phyloP scores from a whole-genome alignment of 2,329 filamentous ascomycete genomes.

The Grosmannia clavigera region DNA sequence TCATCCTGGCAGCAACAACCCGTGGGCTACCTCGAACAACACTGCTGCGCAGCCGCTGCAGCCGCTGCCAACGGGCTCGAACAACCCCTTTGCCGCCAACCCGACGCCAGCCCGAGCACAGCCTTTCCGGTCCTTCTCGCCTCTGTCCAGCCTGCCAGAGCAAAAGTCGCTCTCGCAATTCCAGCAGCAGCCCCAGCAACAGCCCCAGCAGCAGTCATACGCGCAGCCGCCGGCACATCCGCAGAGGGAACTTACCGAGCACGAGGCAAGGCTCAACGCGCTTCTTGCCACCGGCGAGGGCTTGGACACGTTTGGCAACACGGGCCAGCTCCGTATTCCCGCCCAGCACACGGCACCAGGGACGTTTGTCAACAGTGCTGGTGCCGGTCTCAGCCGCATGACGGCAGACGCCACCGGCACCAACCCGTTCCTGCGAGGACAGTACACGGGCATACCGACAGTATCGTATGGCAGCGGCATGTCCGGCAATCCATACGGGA shows the following conservation, averaged over 20 bases:
- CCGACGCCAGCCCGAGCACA: constrained; percentile 25
- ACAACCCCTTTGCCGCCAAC: constrained; percentile 79
- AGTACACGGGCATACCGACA: constrained; percentile 67
- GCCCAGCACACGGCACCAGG: constrained; percentile 93
- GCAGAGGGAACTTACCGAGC: constrained; percentile 46
- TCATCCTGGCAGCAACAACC: constrained; percentile 83
- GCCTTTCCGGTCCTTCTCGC: constrained; percentile 50
- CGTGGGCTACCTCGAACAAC: constrained; percentile 60
- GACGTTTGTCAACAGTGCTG: constrained; percentile 92
- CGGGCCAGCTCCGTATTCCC: constrained; percentile 89
- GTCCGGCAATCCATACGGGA: constrained; percentile 45
- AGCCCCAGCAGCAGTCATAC: constrained; percentile 25
- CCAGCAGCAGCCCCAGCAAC: constrained; percentile 25
- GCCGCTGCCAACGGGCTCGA: constrained; percentile 84
- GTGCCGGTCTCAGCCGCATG: constrained; percentile 61
- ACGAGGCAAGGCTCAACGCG: constrained; percentile 69
- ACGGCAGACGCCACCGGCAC: constrained; percentile 55
- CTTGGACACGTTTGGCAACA: constrained; percentile 94
- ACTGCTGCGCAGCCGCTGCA: constrained; percentile 54
- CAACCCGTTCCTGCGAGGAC: constrained; percentile 77
- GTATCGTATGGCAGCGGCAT: constrained; percentile 43
- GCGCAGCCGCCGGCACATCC: constrained; percentile 24
- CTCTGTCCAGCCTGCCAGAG: constrained; percentile 66
- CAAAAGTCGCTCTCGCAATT: constrained; percentile 61
- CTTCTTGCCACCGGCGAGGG: constrained; percentile 81